Evolutionary conservation across 768 basidiomycete genomes (phyloP), one percentile per base, ranked within the genome.

Genomic region (Psilocybe tampanensis): DNA sequence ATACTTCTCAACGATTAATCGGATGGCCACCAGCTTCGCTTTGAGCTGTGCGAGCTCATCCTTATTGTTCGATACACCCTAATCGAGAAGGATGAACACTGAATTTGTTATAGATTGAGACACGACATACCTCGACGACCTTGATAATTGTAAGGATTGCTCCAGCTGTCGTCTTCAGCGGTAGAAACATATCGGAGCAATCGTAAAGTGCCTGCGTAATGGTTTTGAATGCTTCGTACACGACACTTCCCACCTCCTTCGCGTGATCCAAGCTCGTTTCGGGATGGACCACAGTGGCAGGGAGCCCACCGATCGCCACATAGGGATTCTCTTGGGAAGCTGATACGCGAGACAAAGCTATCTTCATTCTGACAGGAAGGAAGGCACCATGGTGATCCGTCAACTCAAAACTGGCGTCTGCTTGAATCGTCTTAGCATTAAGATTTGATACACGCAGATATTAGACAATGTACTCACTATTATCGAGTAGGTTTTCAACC

Each of bases 191-290:
- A 44, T 58, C 56, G 17, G 56, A 44, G 44, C 50, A 58, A 12
- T 58, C 52, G 32, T 47, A 24, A 26, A 53, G 36, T 39, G 11
- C 51, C 21, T 47, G 19, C 44, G 53, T 2, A 9, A 48, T 44
- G 18, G 36, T 26, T 36, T 58, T 58, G 19, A 58, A 21, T 53
- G 51, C 57, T 53, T 58, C 51, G 57, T 54, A 58, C 2, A 33
- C 56, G 42, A 32, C 26, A 29, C 26, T 47, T 44, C 18, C 43
- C 26, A 12, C 50, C 33, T 43, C 29, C 45, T 52, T 52, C 11
- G 43, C 39, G 5, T 36, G 41, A 42, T 52, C 18, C 45, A 17
- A 26, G 2, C 42, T 23, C 8, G 56, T n/a, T n/a, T n/a, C n/a
- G n/a, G n/a, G n/a, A n/a, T n/a, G n/a, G n/a, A n/a, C n/a, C n/a